Evolutionary conservation across 805 yeast genomes (phyloP).

Genomic region (Saturnispora sanitii): DNA sequence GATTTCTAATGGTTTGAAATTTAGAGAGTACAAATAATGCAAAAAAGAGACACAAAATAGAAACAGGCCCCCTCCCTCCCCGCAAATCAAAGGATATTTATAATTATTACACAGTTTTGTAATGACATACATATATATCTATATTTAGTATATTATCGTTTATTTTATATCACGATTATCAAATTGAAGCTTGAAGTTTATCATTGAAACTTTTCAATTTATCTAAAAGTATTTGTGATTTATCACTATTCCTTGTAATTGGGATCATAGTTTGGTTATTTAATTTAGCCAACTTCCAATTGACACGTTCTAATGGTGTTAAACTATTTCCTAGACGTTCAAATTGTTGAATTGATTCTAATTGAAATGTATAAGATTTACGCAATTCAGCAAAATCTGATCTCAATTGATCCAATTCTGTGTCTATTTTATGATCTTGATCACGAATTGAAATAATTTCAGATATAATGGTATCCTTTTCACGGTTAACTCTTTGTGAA

Average conservation of each 20-base stretch:
- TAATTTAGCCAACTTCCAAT: constrained; percentile 15
- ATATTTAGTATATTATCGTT: not conserved
- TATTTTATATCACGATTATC: too few relatives aligned
- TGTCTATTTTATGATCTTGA: constrained; percentile 18
- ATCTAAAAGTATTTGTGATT: constrained; percentile 20
- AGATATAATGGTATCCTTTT: constrained; percentile 24
- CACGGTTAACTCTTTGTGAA: constrained; percentile 20
- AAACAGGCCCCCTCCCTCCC: not conserved
- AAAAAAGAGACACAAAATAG: too few relatives aligned
- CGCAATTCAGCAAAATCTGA: constrained; percentile 10
- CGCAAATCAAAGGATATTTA: not conserved
- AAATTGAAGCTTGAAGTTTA: constrained; percentile 13
- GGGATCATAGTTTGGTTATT: constrained; percentile 1
- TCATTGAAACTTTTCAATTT: constrained; percentile 23
- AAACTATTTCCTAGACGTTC: constrained; percentile 2
- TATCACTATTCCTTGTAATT: constrained; percentile 6
- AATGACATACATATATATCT: not conserved
- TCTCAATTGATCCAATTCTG: constrained; percentile 17
- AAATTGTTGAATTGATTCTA: not conserved
- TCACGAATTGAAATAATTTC: constrained; percentile 23
- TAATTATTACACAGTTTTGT: not conserved
- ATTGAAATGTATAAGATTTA: constrained; percentile 12
- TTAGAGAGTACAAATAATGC: too few relatives aligned
- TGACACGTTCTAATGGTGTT: constrained; percentile 8
- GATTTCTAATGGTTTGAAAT: constrained; percentile 27